These are phyloP conservation scores for Blastobotrys mokoenaii DNA, from an alignment of 805 yeast genomes.

Conservation along the genomic window DNA sequence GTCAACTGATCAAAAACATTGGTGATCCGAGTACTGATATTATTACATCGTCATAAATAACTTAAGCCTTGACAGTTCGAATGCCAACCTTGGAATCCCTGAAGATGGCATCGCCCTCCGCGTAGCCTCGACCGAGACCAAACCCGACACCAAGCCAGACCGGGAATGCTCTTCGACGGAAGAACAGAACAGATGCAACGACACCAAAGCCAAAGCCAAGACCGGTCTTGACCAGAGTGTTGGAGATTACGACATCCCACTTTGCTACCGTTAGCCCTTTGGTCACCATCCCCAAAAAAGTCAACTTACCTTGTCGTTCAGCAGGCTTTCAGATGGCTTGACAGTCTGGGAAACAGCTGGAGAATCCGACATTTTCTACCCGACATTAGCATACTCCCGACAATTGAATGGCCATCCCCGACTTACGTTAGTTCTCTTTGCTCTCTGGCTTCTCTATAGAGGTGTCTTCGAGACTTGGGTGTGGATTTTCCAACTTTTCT, in stretches of 20 bases:
- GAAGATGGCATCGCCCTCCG: conserved; percentile 97
- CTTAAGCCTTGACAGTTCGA: conserved; percentile 25
- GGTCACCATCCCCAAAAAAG: too few relatives aligned
- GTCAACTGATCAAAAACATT: too few relatives aligned
- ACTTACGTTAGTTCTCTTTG: background rate
- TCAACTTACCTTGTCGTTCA: conserved; percentile 30
- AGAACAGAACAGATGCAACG: conserved; percentile 77
- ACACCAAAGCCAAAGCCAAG: conserved; percentile 97
- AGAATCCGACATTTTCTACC: conserved; percentile 2
- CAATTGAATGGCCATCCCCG: background rate
- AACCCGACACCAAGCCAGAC: conserved; percentile 97
- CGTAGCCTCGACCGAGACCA: conserved; percentile 95
- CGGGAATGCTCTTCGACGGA: conserved; percentile 93
- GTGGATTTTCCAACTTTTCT: too few relatives aligned
- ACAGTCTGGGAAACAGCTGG: conserved; percentile 1
- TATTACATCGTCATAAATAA: background rate
- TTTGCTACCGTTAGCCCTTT: conserved; percentile 11
- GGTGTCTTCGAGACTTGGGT: too few relatives aligned
- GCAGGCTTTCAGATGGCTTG: conserved; percentile 24
- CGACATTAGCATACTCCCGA: background rate
- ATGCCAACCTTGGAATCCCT: conserved; percentile 36
- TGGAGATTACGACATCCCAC: conserved; percentile 96
- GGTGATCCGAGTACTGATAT: too few relatives aligned
- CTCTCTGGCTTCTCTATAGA: too few relatives aligned
- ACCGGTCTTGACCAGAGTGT: conserved; percentile 89